phyloP scores from a whole-genome alignment of 352 stramenopile genomes.

The Aphanomyces stellatus region DNA sequence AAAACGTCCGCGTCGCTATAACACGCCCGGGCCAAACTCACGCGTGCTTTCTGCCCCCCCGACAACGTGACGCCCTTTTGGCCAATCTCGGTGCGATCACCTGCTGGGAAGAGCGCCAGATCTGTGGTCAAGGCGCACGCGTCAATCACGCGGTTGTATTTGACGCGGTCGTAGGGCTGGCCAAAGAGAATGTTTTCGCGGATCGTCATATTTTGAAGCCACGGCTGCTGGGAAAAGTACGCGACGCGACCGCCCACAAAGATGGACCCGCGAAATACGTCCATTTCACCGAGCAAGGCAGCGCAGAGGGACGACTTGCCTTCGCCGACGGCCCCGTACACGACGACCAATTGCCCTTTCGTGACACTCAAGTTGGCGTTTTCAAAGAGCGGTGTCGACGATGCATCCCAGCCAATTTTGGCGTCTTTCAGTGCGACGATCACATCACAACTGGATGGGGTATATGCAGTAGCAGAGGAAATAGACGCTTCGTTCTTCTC shows the following conservation, averaged over 20 bases:
- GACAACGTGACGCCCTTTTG: constrained; percentile 35
- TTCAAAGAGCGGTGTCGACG: constrained; percentile 5
- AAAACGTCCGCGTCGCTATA: constrained; percentile 6
- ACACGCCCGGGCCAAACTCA: constrained; percentile 7
- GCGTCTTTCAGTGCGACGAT: constrained; percentile 45
- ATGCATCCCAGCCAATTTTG: constrained; percentile 38
- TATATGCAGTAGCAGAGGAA: background rate
- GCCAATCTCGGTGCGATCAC: constrained; percentile 48
- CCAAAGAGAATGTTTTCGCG: constrained; percentile 82
- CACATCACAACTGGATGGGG: background rate
- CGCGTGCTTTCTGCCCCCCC: constrained; percentile 31
- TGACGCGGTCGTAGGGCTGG: constrained; percentile 37
- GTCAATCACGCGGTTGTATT: constrained; percentile 29
- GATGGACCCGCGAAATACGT: background rate
- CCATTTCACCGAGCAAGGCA: constrained; percentile 3
- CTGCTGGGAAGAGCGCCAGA: constrained; percentile 32
- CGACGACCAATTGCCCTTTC: background rate
- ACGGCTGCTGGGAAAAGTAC: constrained; percentile 32
- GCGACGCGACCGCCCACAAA: background rate
- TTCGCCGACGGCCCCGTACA: background rate
- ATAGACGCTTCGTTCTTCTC: background rate
- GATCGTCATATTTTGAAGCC: constrained; percentile 92
- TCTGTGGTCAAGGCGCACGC: constrained; percentile 19
- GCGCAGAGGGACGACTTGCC: constrained; percentile 10
- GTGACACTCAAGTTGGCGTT: constrained; percentile 19